These are phyloP conservation scores for Penicillium sp. DNA, from an alignment of 2,329 filamentous ascomycete genomes.

Conservation along the genomic window DNA sequence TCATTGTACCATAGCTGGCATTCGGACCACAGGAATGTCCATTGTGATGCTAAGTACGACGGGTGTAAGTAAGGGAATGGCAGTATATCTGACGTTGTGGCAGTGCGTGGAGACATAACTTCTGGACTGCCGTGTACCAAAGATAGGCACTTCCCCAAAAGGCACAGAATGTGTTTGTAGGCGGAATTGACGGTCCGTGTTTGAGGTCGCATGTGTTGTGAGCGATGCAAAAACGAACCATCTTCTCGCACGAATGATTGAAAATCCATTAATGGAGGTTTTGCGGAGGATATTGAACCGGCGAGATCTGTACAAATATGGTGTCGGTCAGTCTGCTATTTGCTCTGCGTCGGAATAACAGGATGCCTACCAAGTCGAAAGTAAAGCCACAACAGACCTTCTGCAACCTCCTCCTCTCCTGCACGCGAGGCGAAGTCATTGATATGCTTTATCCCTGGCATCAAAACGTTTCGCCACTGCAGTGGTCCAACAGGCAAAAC, in stretches of 20 bases:
- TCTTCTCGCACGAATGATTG: constrained; percentile 19
- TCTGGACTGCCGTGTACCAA: constrained; percentile 17
- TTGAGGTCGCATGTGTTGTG: background rate
- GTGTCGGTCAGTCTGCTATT: background rate
- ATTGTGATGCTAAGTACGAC: constrained; percentile 22
- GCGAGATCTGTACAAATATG: constrained; percentile 17
- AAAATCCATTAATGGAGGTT: constrained; percentile 20
- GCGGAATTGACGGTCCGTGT: constrained; percentile 13
- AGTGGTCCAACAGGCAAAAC: constrained; percentile 14
- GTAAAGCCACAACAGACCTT: constrained; percentile 21
- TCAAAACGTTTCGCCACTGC: constrained; percentile 17
- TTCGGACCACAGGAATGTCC: constrained; percentile 27
- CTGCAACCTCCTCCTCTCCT: constrained; percentile 13
- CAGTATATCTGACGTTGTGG: constrained; percentile 10
- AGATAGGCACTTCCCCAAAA: constrained; percentile 20
- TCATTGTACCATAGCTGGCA: constrained; percentile 29
- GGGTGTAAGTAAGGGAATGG: constrained; percentile 19
- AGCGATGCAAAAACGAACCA: constrained; percentile 13
- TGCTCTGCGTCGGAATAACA: background rate
- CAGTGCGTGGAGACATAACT: constrained; percentile 5
- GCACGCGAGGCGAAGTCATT: constrained; percentile 6
- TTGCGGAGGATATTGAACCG: constrained; percentile 15
- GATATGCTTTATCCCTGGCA: constrained; percentile 1
- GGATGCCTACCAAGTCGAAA: constrained; percentile 19
- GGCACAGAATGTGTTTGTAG: constrained; percentile 20